Conservation (phyloP, 225 moss, liverwort and hornwort species). For the Sphagnum contortum region DNA sequence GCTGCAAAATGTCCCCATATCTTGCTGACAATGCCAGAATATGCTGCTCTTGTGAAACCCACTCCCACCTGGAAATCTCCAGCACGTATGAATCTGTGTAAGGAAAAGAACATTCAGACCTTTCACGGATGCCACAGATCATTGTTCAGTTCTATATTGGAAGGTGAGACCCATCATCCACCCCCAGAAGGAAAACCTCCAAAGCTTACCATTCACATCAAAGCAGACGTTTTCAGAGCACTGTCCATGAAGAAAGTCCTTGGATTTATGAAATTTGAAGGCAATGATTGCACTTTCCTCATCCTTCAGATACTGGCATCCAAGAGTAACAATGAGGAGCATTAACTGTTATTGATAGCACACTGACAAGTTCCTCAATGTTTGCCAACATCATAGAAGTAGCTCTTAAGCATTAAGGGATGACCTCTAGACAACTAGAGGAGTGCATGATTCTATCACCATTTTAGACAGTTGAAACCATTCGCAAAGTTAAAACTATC, state of each 20-base stretch:
- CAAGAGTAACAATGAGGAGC: neutral
- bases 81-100: slow-evolving; percentile 34
- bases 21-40: slow-evolving; percentile 24
- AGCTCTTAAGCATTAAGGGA: too few species aligned
- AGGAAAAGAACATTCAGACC: neutral
- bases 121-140: too few species aligned
- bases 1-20: slow-evolving; percentile 17
- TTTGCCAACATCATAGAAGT: too few species aligned
- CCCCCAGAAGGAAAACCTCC: slow-evolving; percentile 3
- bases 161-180: neutral
- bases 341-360: too few species aligned
- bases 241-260: slow-evolving; percentile 1
- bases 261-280: slow-evolving; percentile 11
- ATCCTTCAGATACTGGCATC: slow-evolving; percentile 12
- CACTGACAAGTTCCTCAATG: neutral
- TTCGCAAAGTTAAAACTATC: too few species aligned
- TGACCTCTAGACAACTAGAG: too few species aligned
- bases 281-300: slow-evolving; percentile 23
- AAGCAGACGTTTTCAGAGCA: slow-evolving; percentile 5
- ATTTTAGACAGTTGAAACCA: too few species aligned
- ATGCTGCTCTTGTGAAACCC: slow-evolving; percentile 15
- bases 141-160: too few species aligned
- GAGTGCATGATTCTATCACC: too few species aligned
- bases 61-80: slow-evolving; percentile 14
- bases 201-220: slow-evolving; percentile 22